These are phyloP conservation scores for Nicotiana noctiflora DNA, from an alignment of 257 asterid genomes.

Conservation along the genomic window DNA sequence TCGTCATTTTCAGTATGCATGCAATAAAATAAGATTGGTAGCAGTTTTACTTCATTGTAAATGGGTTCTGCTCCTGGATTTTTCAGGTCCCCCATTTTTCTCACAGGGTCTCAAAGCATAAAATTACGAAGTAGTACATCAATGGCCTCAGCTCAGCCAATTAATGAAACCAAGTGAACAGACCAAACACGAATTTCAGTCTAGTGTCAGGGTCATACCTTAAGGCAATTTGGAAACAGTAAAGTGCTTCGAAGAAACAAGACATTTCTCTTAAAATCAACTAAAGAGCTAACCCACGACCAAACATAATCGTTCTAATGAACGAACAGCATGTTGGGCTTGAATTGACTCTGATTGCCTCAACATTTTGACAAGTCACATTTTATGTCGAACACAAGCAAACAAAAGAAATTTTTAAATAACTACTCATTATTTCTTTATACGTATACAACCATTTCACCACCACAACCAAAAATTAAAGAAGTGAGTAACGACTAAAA, in stretches of 20 bases:
- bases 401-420: not conserved
- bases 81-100: not conserved
- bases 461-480: not conserved
- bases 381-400: not conserved
- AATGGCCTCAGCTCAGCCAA: not conserved
- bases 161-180: not conserved
- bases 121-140: constrained; percentile 4
- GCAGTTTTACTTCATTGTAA: not conserved
- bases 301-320: not conserved
- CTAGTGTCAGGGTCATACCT: not conserved
- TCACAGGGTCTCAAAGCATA: not conserved
- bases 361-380: not conserved
- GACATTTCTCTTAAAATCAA: not conserved
- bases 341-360: not conserved
- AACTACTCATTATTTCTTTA: not conserved
- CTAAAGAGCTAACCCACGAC: not conserved
- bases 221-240: not conserved
- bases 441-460: not conserved
- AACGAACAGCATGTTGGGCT: not conserved
- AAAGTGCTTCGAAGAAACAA: not conserved
- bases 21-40: not conserved
- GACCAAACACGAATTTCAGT: not conserved
- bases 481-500: not conserved
- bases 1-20: constrained; percentile 3
- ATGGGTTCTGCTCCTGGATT: not conserved